phyloP scores from a whole-genome alignment of 768 basidiomycete species.

The Xerocomellus amylosporus region DNA sequence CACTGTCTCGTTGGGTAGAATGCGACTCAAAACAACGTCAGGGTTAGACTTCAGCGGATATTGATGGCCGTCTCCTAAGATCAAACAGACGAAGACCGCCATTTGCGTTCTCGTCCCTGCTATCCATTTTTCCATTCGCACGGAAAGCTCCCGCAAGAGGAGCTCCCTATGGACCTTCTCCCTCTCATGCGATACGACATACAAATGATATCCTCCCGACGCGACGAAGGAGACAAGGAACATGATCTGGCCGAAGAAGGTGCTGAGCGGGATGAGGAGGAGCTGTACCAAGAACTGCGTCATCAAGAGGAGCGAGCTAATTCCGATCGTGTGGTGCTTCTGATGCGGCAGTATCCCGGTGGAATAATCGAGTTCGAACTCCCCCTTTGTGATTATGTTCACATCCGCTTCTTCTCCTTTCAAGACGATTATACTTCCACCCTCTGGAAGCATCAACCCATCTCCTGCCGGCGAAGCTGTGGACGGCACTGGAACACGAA shows the following conservation, averaged over 20 bases:
- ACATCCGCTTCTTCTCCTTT: slow-evolving; percentile 29
- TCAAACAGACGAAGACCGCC: slow-evolving; percentile 27
- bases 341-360: neutral
- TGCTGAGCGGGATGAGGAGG: slow-evolving; percentile 29
- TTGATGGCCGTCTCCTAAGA: slow-evolving; percentile 11
- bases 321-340: slow-evolving; percentile 16
- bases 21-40: slow-evolving; percentile 3
- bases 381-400: slow-evolving; percentile 32
- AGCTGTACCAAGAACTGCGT: slow-evolving; percentile 32
- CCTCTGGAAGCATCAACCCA: slow-evolving; percentile 23
- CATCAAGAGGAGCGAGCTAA: slow-evolving; percentile 27
- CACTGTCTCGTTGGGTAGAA: slow-evolving; percentile 29
- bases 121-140: slow-evolving; percentile 9
- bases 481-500: slow-evolving; percentile 26
- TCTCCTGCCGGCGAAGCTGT: slow-evolving; percentile 27
- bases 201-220: slow-evolving; percentile 34
- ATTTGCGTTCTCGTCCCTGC: slow-evolving; percentile 29
- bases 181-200: slow-evolving; percentile 32
- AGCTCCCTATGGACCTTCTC: slow-evolving; percentile 17
- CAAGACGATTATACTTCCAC: slow-evolving; percentile 25
- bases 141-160: slow-evolving; percentile 13
- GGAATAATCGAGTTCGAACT: slow-evolving; percentile 29
- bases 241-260: slow-evolving; percentile 34
- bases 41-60: slow-evolving; percentile 2
- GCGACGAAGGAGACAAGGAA: slow-evolving; percentile 28